phyloP scores from a whole-genome alignment of 2,329 filamentous ascomycete genomes.

The Lecanicillium sp. region DNA sequence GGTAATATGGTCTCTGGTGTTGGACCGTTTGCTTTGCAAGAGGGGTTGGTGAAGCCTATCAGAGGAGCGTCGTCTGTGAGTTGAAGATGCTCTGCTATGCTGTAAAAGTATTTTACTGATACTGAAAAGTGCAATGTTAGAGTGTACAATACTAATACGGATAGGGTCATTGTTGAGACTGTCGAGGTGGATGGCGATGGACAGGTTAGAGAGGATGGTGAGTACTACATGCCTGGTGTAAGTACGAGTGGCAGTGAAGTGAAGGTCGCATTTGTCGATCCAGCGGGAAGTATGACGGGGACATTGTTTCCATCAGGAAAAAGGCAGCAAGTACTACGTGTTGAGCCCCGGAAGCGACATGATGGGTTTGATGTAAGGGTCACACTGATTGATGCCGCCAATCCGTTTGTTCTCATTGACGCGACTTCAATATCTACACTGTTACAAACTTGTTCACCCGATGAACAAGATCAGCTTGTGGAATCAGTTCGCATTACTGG shows the following conservation, averaged over 20 bases:
- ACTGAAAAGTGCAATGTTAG: slow-evolving; percentile 22
- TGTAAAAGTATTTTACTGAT: slow-evolving; percentile 42
- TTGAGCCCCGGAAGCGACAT: slow-evolving; percentile 17
- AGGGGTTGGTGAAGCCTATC: slow-evolving; percentile 27
- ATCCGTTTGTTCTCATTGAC: slow-evolving; percentile 43
- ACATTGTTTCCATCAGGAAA: slow-evolving; percentile 49
- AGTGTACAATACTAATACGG: slow-evolving; percentile 57
- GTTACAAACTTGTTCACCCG: slow-evolving; percentile 1
- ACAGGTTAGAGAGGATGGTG: slow-evolving; percentile 36
- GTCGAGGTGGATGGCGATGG: slow-evolving; percentile 41
- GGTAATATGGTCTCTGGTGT: slow-evolving; percentile 55
- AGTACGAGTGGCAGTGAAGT: slow-evolving; percentile 43
- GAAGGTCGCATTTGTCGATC: slow-evolving; percentile 48
- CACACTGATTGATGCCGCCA: slow-evolving; percentile 27
- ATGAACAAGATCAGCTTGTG: slow-evolving; percentile 20
- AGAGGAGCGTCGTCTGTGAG: slow-evolving; percentile 18
- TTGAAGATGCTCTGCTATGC: slow-evolving; percentile 34
- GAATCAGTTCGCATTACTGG: slow-evolving; percentile 45
- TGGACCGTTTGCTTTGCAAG: slow-evolving; percentile 50
- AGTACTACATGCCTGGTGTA: slow-evolving; percentile 52
- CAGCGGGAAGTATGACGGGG: slow-evolving; percentile 52
- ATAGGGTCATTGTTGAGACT: slow-evolving; percentile 43
- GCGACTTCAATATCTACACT: slow-evolving; percentile 19
- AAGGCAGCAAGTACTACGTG: slow-evolving; percentile 34
- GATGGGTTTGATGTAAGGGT: slow-evolving; percentile 20